Percentiles rank a stretch among this genome's conserved stretches.
These are phyloP conservation scores for Arthrinium phaeospermum DNA, from an alignment of 2,329 filamentous ascomycete species.

Conservation along the genomic window DNA sequence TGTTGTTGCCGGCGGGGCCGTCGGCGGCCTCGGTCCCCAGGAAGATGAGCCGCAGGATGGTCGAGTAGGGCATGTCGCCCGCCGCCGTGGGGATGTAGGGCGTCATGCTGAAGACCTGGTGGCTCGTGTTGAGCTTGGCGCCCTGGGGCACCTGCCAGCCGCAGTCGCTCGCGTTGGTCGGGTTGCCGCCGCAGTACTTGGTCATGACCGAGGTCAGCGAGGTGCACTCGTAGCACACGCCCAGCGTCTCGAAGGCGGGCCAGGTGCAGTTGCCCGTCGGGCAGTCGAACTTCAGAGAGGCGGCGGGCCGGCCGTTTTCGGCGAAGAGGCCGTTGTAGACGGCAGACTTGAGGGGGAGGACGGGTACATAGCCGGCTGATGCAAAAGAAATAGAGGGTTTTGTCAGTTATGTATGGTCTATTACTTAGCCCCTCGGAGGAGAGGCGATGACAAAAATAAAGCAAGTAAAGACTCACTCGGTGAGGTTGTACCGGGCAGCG, in stretches of 20 bases:
- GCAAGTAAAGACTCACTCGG: constrained; percentile 30
- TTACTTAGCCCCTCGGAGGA: too few relatives aligned
- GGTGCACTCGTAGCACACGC: constrained; percentile 35
- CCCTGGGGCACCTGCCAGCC: constrained; percentile 39
- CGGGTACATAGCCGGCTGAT: constrained; percentile 37
- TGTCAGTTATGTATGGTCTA: background rate
- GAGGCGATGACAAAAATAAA: background rate
- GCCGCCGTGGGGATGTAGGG: constrained; percentile 33
- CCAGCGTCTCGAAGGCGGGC: constrained; percentile 36
- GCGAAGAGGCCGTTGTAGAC: constrained; percentile 43
- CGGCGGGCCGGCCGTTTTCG: constrained; percentile 37
- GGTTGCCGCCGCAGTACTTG: constrained; percentile 31
- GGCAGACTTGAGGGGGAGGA: constrained; percentile 40
- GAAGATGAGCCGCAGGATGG: constrained; percentile 41
- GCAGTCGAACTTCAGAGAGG: constrained; percentile 35
- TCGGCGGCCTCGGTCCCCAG: constrained; percentile 39
- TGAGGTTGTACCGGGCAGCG: constrained; percentile 33
- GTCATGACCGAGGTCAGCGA: constrained; percentile 37
- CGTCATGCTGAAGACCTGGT: constrained; percentile 42
- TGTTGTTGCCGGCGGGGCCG: constrained; percentile 30
- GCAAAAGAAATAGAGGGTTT: background rate
- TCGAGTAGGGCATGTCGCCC: constrained; percentile 38
- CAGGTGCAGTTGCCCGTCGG: constrained; percentile 39
- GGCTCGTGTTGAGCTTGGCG: constrained; percentile 30
- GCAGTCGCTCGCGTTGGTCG: constrained; percentile 27